Evolutionary conservation across 2,329 filamentous ascomycete species (phyloP).

Genomic region (Apiospora koreana): DNA sequence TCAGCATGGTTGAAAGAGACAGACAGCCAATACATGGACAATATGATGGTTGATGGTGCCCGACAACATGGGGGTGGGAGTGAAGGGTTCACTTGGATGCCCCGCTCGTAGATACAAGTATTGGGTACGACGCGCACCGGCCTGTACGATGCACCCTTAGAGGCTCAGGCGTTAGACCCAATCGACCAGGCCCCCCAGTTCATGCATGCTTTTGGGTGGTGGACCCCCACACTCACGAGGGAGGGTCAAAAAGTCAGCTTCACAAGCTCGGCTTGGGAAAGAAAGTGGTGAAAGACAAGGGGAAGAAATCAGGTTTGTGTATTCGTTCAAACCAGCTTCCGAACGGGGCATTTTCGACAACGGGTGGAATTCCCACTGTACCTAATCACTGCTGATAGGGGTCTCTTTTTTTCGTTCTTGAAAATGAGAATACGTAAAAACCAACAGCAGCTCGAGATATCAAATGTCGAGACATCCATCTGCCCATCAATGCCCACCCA

Average conservation of each 20-base stretch:
- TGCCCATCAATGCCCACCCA: background rate
- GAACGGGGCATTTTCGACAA: background rate
- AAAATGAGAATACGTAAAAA: background rate
- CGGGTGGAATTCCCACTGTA: background rate
- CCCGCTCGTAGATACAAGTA: conserved; percentile 3
- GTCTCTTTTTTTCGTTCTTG: background rate
- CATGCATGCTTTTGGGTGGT: conserved; percentile 8
- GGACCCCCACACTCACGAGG: conserved; percentile 6
- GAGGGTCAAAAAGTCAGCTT: conserved; percentile 2
- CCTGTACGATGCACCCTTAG: background rate
- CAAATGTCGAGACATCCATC: background rate
- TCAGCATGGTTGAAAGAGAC: too few relatives aligned
- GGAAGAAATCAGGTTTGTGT: background rate
- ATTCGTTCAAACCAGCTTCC: background rate
- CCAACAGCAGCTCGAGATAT: background rate
- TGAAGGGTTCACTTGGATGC: background rate
- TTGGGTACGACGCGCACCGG: background rate
- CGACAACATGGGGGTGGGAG: background rate
- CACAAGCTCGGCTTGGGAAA: background rate
- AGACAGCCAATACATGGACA: too few relatives aligned
- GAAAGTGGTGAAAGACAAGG: background rate
- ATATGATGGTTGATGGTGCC: background rate
- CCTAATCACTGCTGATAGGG: background rate
- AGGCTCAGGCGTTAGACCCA: conserved; percentile 3
- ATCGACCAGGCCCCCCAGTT: background rate